These are phyloP conservation scores for Ziziphus jujuba DNA, from an alignment of 306 rosid species.

Conservation along the genomic window DNA sequence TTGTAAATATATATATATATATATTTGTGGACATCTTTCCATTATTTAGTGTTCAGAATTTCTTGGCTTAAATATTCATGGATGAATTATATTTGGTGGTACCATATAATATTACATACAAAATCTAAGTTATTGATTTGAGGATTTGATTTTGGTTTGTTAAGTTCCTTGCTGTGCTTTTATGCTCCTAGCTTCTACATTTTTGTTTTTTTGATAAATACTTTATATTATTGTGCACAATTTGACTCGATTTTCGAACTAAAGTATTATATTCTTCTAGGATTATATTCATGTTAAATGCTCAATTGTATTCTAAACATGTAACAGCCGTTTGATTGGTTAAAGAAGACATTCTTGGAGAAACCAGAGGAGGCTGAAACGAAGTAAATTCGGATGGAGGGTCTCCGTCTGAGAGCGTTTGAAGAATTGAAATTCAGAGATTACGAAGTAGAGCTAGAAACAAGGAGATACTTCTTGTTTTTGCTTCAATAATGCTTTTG, in stretches of 20 bases:
- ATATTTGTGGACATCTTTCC: too few species aligned
- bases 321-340: conserved; percentile 36
- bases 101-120: too few species aligned
- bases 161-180: too few species aligned
- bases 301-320: background rate
- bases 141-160: too few species aligned
- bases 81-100: too few species aligned
- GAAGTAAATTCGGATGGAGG: conserved; percentile 11
- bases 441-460: background rate
- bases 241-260: too few species aligned
- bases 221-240: too few species aligned
- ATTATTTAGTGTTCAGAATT: too few species aligned
- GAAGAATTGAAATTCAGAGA: background rate
- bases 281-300: background rate
- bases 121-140: too few species aligned
- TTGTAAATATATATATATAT: too few species aligned
- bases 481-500: conserved; percentile 20
- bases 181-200: too few species aligned
- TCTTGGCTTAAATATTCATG: too few species aligned
- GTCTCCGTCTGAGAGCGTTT: background rate
- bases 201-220: background rate
- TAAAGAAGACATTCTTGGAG: conserved; percentile 38
- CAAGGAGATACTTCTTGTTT: background rate
- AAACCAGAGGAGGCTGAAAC: conserved; percentile 20
- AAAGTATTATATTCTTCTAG: background rate